A percentile compares a stretch with the other conserved stretches of the same genome.
phyloP scores from a whole-genome alignment of 805 yeast genomes.

The Starmerella tilneyi region DNA sequence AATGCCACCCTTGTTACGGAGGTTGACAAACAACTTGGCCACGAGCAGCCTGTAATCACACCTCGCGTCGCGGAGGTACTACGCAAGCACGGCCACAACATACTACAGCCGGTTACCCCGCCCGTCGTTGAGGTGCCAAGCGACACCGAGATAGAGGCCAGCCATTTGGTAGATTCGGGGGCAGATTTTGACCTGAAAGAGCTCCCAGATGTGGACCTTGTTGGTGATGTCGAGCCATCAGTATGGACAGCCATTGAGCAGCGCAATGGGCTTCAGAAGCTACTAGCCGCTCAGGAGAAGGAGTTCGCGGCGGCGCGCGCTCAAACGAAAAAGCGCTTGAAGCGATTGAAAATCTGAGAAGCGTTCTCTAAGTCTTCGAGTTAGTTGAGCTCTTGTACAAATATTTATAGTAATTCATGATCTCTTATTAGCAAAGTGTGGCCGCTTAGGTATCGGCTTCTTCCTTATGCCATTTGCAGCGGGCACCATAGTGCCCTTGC shows the following conservation, averaged over 20 bases:
- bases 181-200: slow-evolving; percentile 16
- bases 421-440: not conserved
- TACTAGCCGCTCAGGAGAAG: slow-evolving; percentile 8
- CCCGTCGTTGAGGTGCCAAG: slow-evolving; percentile 3
- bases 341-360: slow-evolving; percentile 13
- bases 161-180: slow-evolving; percentile 20
- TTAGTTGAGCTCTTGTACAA: too few relatives aligned
- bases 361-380: too few relatives aligned
- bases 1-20: not conserved
- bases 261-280: slow-evolving; percentile 11
- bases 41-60: not conserved
- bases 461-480: not conserved
- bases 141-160: not conserved
- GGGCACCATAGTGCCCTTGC: not conserved
- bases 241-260: slow-evolving; percentile 24
- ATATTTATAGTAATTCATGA: too few relatives aligned
- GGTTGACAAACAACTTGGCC: not conserved
- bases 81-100: slow-evolving; percentile 14
- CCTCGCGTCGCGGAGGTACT: slow-evolving; percentile 11
- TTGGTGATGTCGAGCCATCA: slow-evolving; percentile 23
- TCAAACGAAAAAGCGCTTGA: slow-evolving; percentile 20
- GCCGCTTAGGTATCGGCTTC: not conserved
- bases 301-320: slow-evolving; percentile 18
- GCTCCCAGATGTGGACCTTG: slow-evolving; percentile 20
- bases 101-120: slow-evolving; percentile 14